Base-by-base conservation (phyloP, 345 rosid species). In the Erodium maritimum region DNA sequence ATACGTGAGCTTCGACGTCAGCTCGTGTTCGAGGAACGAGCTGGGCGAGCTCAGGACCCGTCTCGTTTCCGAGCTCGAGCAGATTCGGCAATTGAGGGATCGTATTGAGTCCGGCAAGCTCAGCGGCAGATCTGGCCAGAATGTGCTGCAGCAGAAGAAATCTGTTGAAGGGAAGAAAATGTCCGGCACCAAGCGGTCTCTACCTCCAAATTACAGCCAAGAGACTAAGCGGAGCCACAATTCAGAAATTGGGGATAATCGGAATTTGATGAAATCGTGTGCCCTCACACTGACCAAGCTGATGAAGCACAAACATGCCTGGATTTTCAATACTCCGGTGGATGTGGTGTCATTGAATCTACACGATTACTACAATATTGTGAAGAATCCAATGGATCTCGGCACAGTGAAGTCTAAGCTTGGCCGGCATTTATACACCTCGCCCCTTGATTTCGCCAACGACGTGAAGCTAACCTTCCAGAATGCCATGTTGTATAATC, bases 361-460 rank as follows among this genome's bases (percentile, higher is more conserved):
- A 1, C 72, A 68, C 13, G 88, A 82, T 67, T 79, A 79, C 59
- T 57, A 64, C 17, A 73, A 58, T 19, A 67, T 82, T n/a, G 72
- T 82, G 56, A 73, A 79, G 69, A 57, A 60, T 20, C 85, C 88
- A 5, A 79, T 82, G 88, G 88, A 82, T 67, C 71, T 82, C n/a
- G 82, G 79, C 21, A 71, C 88, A 0, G 69, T 79, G 37, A 77
- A 63, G 68, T 61, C 58, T 20, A 82, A 69, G 54, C 54, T 79
- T 2, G 63, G 23, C 2, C 61, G 51, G 23, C 59, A 69, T 42
- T 0, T 19, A 4, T 79, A 77, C 62, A 20, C 56, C 10, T 64
- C 67, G 14, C 82, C 82, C 0, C 45, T 50, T 23, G 84, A 77
- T 5, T 82, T 82, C 56, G 70, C 74, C 0, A 67, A 69, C 0